Base-by-base conservation (phyloP, 202 grass and related monocot genomes). In the Brachypodium distachyon region DNA sequence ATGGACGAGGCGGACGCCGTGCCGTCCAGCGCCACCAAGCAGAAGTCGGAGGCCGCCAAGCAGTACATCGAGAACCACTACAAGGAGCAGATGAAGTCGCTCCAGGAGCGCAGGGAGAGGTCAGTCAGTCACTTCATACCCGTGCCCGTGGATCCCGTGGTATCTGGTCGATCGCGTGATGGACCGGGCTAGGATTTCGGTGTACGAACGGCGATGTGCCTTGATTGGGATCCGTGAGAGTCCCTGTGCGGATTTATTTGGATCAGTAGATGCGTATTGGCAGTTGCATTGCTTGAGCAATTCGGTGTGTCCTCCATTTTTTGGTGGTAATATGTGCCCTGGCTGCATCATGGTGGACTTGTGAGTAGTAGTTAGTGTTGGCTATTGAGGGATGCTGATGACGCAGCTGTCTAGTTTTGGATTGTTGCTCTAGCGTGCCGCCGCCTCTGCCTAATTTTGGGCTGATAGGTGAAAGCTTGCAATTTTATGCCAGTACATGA, bases 61-160 rank as follows among this genome's bases (percentile, higher is more conserved):
- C 87, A 93, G 84, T 93, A 71, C 77, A 93, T 93, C 59, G 86
- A 93, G 81, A 89, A 93, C 74, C 86, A 93, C 73, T 89, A 93
- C 83, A 90, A 85, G 84, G 51, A 74, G 55, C 90, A 93, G 77
- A 84, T 84, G 68, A 93, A 80, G 77, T 82, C 80, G 61, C 67
- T 84, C 40, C 81, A 87, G 78, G 87, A 90, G 51, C 90, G 90
- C 66, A 90, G 87, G 81, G 90, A 93, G 63, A 93, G 90, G 90
- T 93, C 73, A 74, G 80, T 58, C 16, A 10, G 3, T 13, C 27
- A 2, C 28, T 9, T 28, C n/a, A n/a, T 21, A 16, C 2, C n/a
- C 11, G 2, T 51, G 0, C 59, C 56, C 27, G 26, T 26, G 12
- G 74, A 50, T 50, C 44, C 47, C 31, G 55, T 1, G 10, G 14